These are phyloP conservation scores for Thozetella sp. DNA, from an alignment of 495 filamentous ascomycete species.

Conservation along the genomic window DNA sequence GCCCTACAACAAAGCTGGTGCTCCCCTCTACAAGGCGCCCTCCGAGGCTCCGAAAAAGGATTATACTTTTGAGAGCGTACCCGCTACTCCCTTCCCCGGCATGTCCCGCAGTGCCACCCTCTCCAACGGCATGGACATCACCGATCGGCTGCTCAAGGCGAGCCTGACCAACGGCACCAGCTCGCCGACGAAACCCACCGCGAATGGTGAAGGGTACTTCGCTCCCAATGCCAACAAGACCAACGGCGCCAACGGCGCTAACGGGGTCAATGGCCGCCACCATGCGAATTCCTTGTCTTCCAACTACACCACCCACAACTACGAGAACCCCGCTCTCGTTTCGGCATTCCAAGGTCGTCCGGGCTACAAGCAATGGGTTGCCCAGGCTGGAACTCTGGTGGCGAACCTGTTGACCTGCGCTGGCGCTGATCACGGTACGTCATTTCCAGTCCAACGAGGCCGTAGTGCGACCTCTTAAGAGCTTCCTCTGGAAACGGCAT, in stretches of 20 bases:
- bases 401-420: conserved; percentile 94
- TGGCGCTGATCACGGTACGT: conserved; percentile 82
- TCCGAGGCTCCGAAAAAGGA: conserved; percentile 54
- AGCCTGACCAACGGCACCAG: conserved; percentile 17
- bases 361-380: conserved; percentile 98
- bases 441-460: not conserved
- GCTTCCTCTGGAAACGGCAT: no score
- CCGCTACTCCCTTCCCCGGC: conserved; percentile 77
- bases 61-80: conserved; percentile 94
- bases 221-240: conserved; percentile 19
- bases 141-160: conserved; percentile 61
- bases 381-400: conserved; percentile 93
- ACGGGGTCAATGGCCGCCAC: conserved; percentile 19
- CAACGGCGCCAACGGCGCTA: conserved; percentile 38
- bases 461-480: not conserved
- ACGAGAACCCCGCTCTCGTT: conserved; percentile 54
- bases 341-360: conserved; percentile 79
- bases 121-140: conserved; percentile 63
- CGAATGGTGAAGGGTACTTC: conserved; percentile 19
- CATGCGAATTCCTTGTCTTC: conserved; percentile 16
- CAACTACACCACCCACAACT: conserved; percentile 57
- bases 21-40: conserved; percentile 75
- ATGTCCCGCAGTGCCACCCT: conserved; percentile 64
- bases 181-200: conserved; percentile 6
- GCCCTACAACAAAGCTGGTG: conserved; percentile 92